Conservation (phyloP, 106 monocot genomes). For the Chionographis japonica region DNA sequence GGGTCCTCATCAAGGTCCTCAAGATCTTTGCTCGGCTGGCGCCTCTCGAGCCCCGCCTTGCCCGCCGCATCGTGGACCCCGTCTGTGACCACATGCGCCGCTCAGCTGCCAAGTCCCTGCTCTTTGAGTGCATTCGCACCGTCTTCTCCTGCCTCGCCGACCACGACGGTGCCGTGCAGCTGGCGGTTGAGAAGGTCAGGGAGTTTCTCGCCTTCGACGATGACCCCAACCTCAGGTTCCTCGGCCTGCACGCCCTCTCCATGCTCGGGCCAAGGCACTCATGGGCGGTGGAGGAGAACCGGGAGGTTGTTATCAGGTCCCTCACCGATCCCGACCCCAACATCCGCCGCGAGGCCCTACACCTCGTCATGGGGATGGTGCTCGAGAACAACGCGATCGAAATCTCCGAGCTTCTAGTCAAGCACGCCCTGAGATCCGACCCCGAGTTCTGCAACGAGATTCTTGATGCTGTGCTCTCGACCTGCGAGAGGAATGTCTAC, state of each 20-base stretch:
- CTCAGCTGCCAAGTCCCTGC: conserved; percentile 67
- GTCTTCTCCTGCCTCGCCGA: conserved; percentile 43
- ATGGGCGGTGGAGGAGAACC: conserved; percentile 63
- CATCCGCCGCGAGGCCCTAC: conserved; percentile 66
- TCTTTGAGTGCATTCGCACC: conserved; percentile 73
- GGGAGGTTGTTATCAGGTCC: conserved; percentile 43
- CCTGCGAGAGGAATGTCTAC: conserved; percentile 64
- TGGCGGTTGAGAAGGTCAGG: conserved; percentile 59
- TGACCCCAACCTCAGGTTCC: conserved; percentile 75
- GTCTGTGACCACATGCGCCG: conserved; percentile 51
- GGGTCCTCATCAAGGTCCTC: conserved; percentile 83
- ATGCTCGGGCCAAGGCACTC: conserved; percentile 49
- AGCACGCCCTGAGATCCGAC: conserved; percentile 58
- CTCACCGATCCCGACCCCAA: conserved; percentile 61
- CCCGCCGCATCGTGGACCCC: conserved; percentile 49
- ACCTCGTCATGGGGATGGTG: conserved; percentile 60
- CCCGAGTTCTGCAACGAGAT: conserved; percentile 79
- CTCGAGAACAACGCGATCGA: conserved; percentile 56
- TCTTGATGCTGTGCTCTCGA: conserved; percentile 45
- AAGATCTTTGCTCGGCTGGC: conserved; percentile 73
- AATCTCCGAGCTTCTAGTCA: conserved; percentile 46
- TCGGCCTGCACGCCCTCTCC: conserved; percentile 56
- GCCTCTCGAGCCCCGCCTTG: conserved; percentile 58
- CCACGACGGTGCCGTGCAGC: conserved; percentile 38
- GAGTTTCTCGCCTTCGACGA: conserved; percentile 56